Conservation (phyloP, 208 protist genomes). For the Trypanosoma lewisi region DNA sequence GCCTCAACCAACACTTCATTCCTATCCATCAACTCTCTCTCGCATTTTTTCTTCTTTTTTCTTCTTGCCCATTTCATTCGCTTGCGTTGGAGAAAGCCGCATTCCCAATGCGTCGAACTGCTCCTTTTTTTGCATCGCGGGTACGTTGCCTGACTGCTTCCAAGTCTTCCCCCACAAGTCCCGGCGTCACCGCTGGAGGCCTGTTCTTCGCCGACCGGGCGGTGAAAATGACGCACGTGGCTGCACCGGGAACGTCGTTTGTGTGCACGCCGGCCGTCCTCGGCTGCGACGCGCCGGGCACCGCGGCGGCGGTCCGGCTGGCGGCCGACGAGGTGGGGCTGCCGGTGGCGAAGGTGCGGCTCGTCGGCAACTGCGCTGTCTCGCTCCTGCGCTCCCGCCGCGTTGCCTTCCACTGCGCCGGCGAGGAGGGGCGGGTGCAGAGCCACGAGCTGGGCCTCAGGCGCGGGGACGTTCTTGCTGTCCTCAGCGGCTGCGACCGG, state of each 20-base stretch:
- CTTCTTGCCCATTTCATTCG: conserved; percentile 16
- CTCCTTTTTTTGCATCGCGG: conserved; percentile 1
- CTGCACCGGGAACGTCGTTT: conserved; percentile 39
- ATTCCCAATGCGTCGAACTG: conserved; percentile 16
- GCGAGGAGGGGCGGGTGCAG: conserved; percentile 39
- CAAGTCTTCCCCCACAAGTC: neutral
- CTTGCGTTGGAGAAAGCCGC: conserved; percentile 9
- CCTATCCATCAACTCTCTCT: too few species aligned
- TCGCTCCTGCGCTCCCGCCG: conserved; percentile 47
- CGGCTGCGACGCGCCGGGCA: conserved; percentile 32
- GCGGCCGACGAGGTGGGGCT: conserved; percentile 1
- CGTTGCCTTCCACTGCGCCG: conserved; percentile 61
- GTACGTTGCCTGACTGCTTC: neutral
- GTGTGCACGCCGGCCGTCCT: conserved; percentile 52
- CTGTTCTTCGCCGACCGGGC: conserved; percentile 77
- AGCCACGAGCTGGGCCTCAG: conserved; percentile 46
- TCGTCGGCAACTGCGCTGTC: conserved; percentile 45
- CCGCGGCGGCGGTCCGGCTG: conserved; percentile 40
- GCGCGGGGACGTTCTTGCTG: conserved; percentile 49
- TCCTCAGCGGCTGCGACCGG: conserved; percentile 44
- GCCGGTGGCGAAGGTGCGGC: conserved; percentile 31
- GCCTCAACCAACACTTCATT: too few species aligned
- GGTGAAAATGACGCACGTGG: conserved; percentile 53
- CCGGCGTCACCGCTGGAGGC: too few species aligned
- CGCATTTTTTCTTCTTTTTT: conserved; percentile 16